Evolutionary conservation across 164 flowering plant genomes (phyloP).

Genomic region (Malania oleifera): DNA sequence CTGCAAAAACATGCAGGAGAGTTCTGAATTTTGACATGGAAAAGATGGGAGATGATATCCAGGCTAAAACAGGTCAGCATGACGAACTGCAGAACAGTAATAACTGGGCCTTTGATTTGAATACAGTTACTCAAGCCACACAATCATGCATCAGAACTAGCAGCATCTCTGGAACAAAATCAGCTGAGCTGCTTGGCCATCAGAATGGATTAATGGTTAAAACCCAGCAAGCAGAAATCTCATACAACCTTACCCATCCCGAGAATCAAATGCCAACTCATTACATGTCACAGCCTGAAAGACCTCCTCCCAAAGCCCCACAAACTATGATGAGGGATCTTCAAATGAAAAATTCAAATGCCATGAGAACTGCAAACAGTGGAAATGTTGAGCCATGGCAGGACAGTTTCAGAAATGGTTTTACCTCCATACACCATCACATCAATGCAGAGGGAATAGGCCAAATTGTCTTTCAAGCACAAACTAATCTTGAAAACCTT

Average conservation of each 20-base stretch:
- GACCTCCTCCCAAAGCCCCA: conserved; percentile 5
- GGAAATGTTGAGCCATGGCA: conserved; percentile 13
- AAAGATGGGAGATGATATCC: conserved; percentile 14
- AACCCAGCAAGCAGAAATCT: conserved; percentile 11
- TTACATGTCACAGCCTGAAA: conserved; percentile 2
- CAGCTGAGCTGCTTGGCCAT: conserved; percentile 8
- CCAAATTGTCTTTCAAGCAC: conserved; percentile 13
- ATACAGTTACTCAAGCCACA: conserved; percentile 12
- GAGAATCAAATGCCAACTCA: conserved; percentile 7
- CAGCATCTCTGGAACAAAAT: conserved; percentile 1
- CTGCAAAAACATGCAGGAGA: conserved; percentile 41
- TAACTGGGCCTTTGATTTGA: conserved; percentile 10
- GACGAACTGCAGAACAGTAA: conserved; percentile 8
- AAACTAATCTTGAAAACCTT: conserved; percentile 5
- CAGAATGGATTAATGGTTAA: conserved; percentile 3
- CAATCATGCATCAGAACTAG: conserved; percentile 1
- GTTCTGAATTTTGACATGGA: conserved; percentile 44
- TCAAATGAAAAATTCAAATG: conserved; percentile 9
- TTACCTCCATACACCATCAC: conserved; percentile 13
- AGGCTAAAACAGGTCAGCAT: conserved; percentile 9
- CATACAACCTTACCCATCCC: background rate
- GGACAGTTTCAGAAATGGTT: conserved; percentile 5
- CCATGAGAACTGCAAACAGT: conserved; percentile 5
- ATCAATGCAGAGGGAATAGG: conserved; percentile 17
- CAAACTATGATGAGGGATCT: conserved; percentile 12